These are phyloP conservation scores for Lagenaria siceraria DNA, from an alignment of 306 rosid species.

Conservation along the genomic window DNA sequence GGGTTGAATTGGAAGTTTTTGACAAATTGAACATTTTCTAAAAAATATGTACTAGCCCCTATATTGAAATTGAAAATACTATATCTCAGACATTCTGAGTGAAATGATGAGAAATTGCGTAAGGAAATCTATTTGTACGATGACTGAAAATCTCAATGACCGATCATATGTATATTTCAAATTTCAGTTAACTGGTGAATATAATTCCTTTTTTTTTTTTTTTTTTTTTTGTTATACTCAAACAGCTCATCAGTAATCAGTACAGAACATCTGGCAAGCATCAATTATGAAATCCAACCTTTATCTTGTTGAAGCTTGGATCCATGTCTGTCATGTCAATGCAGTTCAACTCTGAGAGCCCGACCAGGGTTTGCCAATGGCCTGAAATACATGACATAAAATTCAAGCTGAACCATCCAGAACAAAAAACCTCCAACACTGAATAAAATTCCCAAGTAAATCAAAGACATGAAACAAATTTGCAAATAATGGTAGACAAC, in stretches of 20 bases:
- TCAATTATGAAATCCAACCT: background rate
- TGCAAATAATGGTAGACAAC: background rate
- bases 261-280: background rate
- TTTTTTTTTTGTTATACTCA: background rate
- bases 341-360: background rate
- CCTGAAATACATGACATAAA: background rate
- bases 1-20: too few relatives aligned
- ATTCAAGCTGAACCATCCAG: background rate
- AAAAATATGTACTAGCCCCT: too few relatives aligned
- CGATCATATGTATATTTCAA: background rate
- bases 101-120: background rate
- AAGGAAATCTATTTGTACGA: background rate
- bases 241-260: background rate
- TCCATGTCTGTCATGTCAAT: background rate
- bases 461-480: background rate
- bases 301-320: background rate
- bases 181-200: background rate
- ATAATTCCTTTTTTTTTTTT: too few relatives aligned
- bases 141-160: background rate
- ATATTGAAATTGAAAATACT: too few relatives aligned
- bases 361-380: background rate
- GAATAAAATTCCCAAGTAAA: background rate
- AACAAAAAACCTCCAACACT: background rate
- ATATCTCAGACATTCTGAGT: too few relatives aligned
- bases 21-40: too few relatives aligned